These are phyloP conservation scores for Ascochyta lentis DNA, from an alignment of 2,329 filamentous ascomycete species.

Conservation along the genomic window DNA sequence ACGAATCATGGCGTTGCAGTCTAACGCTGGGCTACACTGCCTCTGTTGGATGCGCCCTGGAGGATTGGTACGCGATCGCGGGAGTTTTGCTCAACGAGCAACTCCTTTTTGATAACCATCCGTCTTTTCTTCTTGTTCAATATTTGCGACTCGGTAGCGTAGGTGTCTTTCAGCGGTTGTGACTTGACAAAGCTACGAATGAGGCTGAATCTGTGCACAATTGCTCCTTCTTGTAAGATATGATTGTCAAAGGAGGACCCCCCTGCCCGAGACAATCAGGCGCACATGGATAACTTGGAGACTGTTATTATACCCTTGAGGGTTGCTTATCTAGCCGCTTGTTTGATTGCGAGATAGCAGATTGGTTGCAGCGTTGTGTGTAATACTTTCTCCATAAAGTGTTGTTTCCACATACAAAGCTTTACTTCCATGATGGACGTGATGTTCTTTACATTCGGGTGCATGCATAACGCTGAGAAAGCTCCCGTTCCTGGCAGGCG, in stretches of 20 bases:
- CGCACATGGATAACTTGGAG: constrained; percentile 19
- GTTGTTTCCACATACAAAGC: too few species aligned
- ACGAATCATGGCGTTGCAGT: constrained; percentile 1
- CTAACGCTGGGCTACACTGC: constrained; percentile 4
- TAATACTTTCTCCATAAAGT: too few species aligned
- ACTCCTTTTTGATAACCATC: background rate
- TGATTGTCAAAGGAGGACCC: constrained; percentile 4
- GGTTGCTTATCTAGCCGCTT: constrained; percentile 12
- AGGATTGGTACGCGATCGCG: background rate
- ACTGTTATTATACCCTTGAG: constrained; percentile 37
- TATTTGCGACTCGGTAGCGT: constrained; percentile 7
- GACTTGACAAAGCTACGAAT: constrained; percentile 4
- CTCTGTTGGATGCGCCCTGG: constrained; percentile 10
- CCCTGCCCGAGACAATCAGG: constrained; percentile 9
- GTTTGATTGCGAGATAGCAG: constrained; percentile 5
- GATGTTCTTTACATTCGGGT: background rate
- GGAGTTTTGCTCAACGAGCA: background rate
- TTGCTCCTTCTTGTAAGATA: constrained; percentile 23
- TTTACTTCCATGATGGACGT: background rate
- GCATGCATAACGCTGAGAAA: constrained; percentile 21
- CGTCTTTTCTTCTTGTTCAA: constrained; percentile 5
- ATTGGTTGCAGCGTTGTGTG: background rate
- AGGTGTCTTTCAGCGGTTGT: constrained; percentile 3
- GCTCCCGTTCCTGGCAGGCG: constrained; percentile 11
- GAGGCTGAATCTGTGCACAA: background rate